phyloP scores from a whole-genome alignment of 805 yeast genomes.

The Yamadazyma paraphyllophila region DNA sequence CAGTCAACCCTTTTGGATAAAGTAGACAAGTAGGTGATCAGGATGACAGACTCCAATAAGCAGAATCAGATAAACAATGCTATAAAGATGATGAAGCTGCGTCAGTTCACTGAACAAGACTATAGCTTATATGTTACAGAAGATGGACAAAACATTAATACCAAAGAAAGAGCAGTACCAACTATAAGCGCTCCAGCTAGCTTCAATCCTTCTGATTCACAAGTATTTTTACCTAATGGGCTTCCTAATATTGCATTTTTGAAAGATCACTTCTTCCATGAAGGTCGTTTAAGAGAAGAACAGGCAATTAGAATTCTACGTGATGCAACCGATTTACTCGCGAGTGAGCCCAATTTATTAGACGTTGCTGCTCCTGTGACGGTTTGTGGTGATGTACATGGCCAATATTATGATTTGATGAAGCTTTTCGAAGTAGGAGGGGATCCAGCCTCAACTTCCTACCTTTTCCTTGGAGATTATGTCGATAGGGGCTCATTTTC shows the following conservation, averaged over 20 bases:
- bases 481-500: slow-evolving; percentile 94
- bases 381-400: slow-evolving; percentile 97
- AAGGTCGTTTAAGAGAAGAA: slow-evolving; percentile 71
- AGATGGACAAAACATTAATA: slow-evolving; percentile 55
- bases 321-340: slow-evolving; percentile 61
- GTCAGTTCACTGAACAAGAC: slow-evolving; percentile 31
- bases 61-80: slow-evolving; percentile 58
- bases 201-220: slow-evolving; percentile 60
- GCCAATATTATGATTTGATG: slow-evolving; percentile 87
- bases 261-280: slow-evolving; percentile 69
- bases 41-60: slow-evolving; percentile 7
- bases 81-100: slow-evolving; percentile 53
- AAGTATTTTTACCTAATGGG: slow-evolving; percentile 62
- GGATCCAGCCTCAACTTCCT: slow-evolving; percentile 71
- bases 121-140: slow-evolving; percentile 49
- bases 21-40: background rate
- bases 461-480: slow-evolving; percentile 87
- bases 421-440: slow-evolving; percentile 94
- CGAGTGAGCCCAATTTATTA: slow-evolving; percentile 74
- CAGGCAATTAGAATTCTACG: slow-evolving; percentile 69
- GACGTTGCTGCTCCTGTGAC: slow-evolving; percentile 90
- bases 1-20: too few species aligned
- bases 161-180: slow-evolving; percentile 56
- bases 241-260: slow-evolving; percentile 72
- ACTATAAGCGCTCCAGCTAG: slow-evolving; percentile 67